Evolutionary conservation across 2,329 filamentous ascomycete species (phyloP).

Genomic region (Lachnum nothofagi): DNA sequence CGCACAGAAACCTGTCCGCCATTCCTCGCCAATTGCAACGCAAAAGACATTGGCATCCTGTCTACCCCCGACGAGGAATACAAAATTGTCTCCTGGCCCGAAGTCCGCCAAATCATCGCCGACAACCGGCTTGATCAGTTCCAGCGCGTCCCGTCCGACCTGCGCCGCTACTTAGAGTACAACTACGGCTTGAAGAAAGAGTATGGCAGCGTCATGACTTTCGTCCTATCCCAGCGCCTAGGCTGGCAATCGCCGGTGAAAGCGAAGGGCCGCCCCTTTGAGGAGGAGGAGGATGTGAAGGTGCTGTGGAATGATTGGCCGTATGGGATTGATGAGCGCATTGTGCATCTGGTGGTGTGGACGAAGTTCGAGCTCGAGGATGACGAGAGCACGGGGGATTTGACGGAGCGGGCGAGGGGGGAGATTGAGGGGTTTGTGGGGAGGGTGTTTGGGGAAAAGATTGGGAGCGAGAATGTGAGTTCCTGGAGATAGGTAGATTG

Average conservation of each 20-base stretch:
- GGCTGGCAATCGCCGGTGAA: conserved; percentile 56
- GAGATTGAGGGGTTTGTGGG: conserved; percentile 69
- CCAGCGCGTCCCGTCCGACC: conserved; percentile 68
- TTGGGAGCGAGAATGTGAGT: conserved; percentile 51
- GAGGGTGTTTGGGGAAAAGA: conserved; percentile 54
- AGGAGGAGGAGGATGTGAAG: conserved; percentile 52
- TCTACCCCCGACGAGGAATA: conserved; percentile 65
- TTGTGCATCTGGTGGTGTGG: conserved; percentile 87
- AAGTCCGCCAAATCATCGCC: conserved; percentile 56
- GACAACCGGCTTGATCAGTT: conserved; percentile 70
- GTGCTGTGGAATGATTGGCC: conserved; percentile 91
- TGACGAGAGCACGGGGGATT: conserved; percentile 51
- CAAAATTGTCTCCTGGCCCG: conserved; percentile 59
- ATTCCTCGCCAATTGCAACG: conserved; percentile 57
- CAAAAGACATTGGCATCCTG: conserved; percentile 68
- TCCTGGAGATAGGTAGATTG: neutral
- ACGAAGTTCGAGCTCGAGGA: conserved; percentile 79
- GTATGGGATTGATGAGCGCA: conserved; percentile 72
- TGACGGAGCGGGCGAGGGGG: conserved; percentile 57
- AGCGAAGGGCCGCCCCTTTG: conserved; percentile 31
- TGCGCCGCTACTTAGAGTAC: conserved; percentile 73
- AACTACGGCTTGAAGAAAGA: conserved; percentile 56
- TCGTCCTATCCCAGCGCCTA: conserved; percentile 66
- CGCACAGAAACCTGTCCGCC: conserved; percentile 65
- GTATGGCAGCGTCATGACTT: conserved; percentile 73